Evolutionary conservation across 306 rosid species (phyloP).

Genomic region (Quercus ilex): DNA sequence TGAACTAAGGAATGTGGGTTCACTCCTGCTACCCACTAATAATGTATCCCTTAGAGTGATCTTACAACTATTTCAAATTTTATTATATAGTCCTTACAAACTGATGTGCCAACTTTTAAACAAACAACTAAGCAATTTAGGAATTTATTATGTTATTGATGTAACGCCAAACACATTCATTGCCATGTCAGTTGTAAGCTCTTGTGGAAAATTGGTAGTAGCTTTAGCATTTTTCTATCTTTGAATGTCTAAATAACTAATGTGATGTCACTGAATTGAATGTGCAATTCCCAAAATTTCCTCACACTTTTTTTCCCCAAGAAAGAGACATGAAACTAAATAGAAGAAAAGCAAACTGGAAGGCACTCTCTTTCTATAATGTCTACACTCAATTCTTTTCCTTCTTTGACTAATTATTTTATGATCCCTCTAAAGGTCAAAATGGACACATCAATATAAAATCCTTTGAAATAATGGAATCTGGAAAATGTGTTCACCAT

Average conservation of each 20-base stretch:
- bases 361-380: neutral
- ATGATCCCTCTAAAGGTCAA: neutral
- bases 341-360: neutral
- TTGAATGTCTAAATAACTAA: no score
- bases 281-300: neutral
- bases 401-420: neutral
- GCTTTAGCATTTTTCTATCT: no score
- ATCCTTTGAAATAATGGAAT: neutral
- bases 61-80: no score
- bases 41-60: neutral
- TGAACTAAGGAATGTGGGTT: neutral
- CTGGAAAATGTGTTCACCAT: neutral
- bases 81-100: no score
- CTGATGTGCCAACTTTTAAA: no score
- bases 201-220: no score
- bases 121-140: no score
- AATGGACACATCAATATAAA: neutral
- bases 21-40: neutral
- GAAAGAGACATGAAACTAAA: neutral
- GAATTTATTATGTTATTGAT: no score
- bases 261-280: neutral
- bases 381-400: neutral
- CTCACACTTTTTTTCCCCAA: neutral
- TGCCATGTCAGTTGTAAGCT: no score
- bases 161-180: no score